Base-by-base conservation (phyloP, 768 basidiomycete species). In the Gymnopilus dilepis region DNA sequence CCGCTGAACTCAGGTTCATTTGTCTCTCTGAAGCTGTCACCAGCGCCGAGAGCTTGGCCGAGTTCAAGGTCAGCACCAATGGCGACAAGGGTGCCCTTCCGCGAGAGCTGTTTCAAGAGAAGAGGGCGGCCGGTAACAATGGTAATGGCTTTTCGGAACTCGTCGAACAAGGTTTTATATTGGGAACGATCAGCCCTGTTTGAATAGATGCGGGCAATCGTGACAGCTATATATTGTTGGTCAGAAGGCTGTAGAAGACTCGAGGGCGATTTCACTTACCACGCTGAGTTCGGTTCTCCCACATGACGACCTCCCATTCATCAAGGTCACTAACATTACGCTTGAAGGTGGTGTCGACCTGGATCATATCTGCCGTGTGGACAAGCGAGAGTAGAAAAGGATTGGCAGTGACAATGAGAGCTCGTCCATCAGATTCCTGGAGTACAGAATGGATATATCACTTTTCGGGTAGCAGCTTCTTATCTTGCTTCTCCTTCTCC, bases 261-360 rank as follows among this genome's bases (percentile, higher is more conserved):
- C 37, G 31, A 40, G 21, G 37, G n/a, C n/a, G n/a, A 12, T 6
- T 9, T 38, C 21, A 37, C 60, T 50, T 37, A 67, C 67, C 60
- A 9, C 58, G 59, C 19, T 68, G 52, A 28, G 66, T 61, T 13
- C 40, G 43, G 2, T 34, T 42, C 28, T 63, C 52, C 38, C 56
- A 67, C 19, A 66, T 61, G 4, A 56, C 64, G 47, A 69, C 47
- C 21, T 69, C 68, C 59, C 60, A 63, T 58, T 69, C 62, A 26
- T 69, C 67, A 28, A 65, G 43, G 15, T 19, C 42, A 43, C 15
- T 24, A 43, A n/a, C n/a, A n/a, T n/a, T n/a, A n/a, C n/a, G n/a
- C n/a, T n/a, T n/a, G n/a, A n/a, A n/a, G n/a, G n/a, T n/a, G n/a
- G n/a, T n/a, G n/a, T n/a, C n/a, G n/a, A n/a, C n/a, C n/a, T n/a